These are phyloP conservation scores for Ceratobasidium sp. DNA, from an alignment of 1,284 basidiomycete species.

Conservation along the genomic window DNA sequence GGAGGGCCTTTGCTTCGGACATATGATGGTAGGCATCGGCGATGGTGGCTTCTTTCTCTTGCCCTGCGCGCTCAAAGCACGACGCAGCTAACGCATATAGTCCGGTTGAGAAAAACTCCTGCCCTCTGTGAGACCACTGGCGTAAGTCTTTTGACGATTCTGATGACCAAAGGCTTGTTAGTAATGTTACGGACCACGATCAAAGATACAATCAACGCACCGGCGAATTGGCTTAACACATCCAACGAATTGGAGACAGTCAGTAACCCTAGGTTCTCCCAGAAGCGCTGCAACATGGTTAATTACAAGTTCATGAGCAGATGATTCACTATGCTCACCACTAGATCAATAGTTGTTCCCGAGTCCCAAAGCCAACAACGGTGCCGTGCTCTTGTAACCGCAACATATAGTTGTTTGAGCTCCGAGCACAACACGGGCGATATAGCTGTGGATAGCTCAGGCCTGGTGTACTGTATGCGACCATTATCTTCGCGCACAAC, in stretches of 20 bases:
- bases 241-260: not conserved
- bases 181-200: not conserved
- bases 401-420: conserved; percentile 73
- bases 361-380: conserved; percentile 62
- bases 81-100: conserved; percentile 19
- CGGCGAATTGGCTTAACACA: conserved; percentile 1
- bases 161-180: not conserved
- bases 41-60: conserved; percentile 14
- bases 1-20: conserved; percentile 13
- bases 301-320: not conserved
- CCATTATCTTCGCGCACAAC: conserved; percentile 59
- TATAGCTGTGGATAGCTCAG: conserved; percentile 38
- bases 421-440: conserved; percentile 44
- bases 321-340: conserved; percentile 9
- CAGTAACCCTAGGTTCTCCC: not conserved
- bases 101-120: conserved; percentile 30
- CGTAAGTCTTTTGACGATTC: conserved; percentile 10
- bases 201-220: not conserved
- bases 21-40: conserved; percentile 28
- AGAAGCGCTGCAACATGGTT: not conserved
- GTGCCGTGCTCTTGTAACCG: conserved; percentile 72
- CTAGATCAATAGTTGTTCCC: conserved; percentile 46
- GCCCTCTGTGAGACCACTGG: conserved; percentile 18
- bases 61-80: conserved; percentile 25
- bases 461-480: conserved; percentile 65